Evolutionary conservation across 202 grass and related monocot genomes (phyloP), one percentile per base, ranked within the genome.

Genomic region (Eragrostis tef): DNA sequence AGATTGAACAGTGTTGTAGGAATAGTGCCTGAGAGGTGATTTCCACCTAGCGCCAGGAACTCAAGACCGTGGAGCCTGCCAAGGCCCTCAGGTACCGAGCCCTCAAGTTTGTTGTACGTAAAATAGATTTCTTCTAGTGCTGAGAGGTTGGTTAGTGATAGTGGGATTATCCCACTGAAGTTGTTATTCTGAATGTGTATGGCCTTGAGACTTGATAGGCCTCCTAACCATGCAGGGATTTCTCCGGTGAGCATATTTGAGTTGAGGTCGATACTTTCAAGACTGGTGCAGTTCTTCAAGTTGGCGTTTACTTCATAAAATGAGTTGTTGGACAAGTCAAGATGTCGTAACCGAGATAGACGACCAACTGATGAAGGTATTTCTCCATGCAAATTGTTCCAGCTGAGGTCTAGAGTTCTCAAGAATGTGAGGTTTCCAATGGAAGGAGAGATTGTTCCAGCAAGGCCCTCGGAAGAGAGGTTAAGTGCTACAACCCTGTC

Each of bases 391-490:
- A 86, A 13, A 4, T 22, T 81, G 70, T 86, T 86, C 16, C 2
- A 1, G 2, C 14, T 73, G 26, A 75, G 49, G 26, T 65, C 17
- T 10, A 75, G 0, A 25, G 1, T 46, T 26, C 9, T 50, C 15
- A 86, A 22, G 60, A 58, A 80, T 4, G 83, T 81, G 2, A 84
- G 81, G 16, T 79, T 84, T 9, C 39, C 57, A 15, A 86, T 82
- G n/a, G 62, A 71, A 36, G 78, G 14, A 24, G 77, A 26, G 15
- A 83, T 43, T 11, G 66, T 51, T 4, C 87, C 83, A 3, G 6
- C 8, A 73, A 89, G 52, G 19, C 68, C 63, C 10, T 47, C 22
- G 0, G 49, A 81, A 6, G 25, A 25, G 24, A 89, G 78, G 11
- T 54, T 31, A 15, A 89, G 50, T 1, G 6, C 12, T 19, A 12